A percentile compares a stretch with the other conserved stretches of the same genome.
These are phyloP conservation scores for Penicillium lagena DNA, from an alignment of 495 filamentous ascomycete genomes.

Conservation along the genomic window DNA sequence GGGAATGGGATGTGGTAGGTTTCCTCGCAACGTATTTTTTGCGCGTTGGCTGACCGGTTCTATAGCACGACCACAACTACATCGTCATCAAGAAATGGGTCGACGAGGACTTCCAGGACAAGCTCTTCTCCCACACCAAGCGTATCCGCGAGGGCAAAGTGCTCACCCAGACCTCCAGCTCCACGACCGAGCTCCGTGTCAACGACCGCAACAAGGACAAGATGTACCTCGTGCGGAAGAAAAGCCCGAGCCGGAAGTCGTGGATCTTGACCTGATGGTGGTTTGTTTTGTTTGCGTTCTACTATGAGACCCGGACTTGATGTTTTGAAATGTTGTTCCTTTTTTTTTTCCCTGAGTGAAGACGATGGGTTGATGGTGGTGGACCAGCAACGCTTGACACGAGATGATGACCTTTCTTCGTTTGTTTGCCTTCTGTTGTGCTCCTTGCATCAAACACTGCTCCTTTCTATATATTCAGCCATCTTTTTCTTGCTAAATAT, in stretches of 20 bases:
- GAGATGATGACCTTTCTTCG: slow-evolving; percentile 19
- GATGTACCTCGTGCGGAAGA: slow-evolving; percentile 59
- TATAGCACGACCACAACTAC: slow-evolving; percentile 55
- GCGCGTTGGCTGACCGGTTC: neutral
- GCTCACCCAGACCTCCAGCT: slow-evolving; percentile 35
- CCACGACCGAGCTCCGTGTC: slow-evolving; percentile 41
- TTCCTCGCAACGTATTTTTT: neutral
- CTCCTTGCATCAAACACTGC: slow-evolving; percentile 1
- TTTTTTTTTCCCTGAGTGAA: neutral
- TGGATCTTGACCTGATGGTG: slow-evolving; percentile 3
- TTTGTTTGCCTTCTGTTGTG: slow-evolving; percentile 1
- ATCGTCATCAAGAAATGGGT: slow-evolving; percentile 75
- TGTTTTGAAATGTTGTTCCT: slow-evolving; percentile 18
- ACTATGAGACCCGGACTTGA: slow-evolving; percentile 8
- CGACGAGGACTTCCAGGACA: slow-evolving; percentile 61
- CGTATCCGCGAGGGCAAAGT: slow-evolving; percentile 50
- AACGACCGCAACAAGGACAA: slow-evolving; percentile 48
- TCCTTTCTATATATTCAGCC: slow-evolving; percentile 11
- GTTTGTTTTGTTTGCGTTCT: slow-evolving; percentile 5
- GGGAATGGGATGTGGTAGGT: slow-evolving; percentile 46
- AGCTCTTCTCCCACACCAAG: slow-evolving; percentile 66
- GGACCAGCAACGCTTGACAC: slow-evolving; percentile 18
- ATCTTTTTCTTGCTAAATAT: neutral
- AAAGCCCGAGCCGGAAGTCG: slow-evolving; percentile 32
- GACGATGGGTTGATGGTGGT: slow-evolving; percentile 3